Evolutionary conservation across 2,329 filamentous ascomycete genomes (phyloP), one percentile per base, ranked within the genome.

Genomic region (Botrytis paeoniae): DNA sequence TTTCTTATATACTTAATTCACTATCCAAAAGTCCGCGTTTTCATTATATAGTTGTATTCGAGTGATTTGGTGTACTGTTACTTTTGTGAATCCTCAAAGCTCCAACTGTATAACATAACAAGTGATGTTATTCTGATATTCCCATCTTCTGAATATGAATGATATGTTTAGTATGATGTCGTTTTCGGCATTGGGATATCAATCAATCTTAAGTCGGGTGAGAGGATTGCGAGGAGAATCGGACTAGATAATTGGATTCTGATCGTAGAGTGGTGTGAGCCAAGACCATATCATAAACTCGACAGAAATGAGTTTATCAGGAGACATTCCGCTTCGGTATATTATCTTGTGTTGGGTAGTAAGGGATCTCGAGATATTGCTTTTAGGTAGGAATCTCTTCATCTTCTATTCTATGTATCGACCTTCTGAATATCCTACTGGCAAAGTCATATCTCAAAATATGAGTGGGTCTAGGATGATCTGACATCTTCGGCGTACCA

Each of bases 221-320:
- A 82, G 12, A 89, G 85, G 75, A 83, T 87, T 48, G 81, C 91
- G 39, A 83, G 89, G 20, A 84, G 89, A 20, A 79, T 89, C 5
- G 84, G 89, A 22, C 81, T 91, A 6, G 84, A 85, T 45, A 81
- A 85, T 48, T 82, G 83, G 2, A 82, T 89, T n/a, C 81, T 92
- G n/a, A 77, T 91, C 29, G 81, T 91, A n/a, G 89, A 91, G 78
- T 91, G 89, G 89, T 88, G 87, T 68, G 87, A 89, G 77, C 79
- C 82, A 3, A 82, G 84, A 41, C 81, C 85, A 1, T 78, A 84
- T 2, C 18, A 45, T 45, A 45, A 85, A 78, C 79, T 87, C 35
- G 86, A 88, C 78, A 84, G 85, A 73, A 81, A 81, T 65, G 86
- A 87, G 75, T 81, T 82, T 1, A 85, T 88, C 1, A 85, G 88